These are phyloP conservation scores for Cystofilobasidium capitatum DNA, from an alignment of 768 basidiomycete species.

Conservation along the genomic window DNA sequence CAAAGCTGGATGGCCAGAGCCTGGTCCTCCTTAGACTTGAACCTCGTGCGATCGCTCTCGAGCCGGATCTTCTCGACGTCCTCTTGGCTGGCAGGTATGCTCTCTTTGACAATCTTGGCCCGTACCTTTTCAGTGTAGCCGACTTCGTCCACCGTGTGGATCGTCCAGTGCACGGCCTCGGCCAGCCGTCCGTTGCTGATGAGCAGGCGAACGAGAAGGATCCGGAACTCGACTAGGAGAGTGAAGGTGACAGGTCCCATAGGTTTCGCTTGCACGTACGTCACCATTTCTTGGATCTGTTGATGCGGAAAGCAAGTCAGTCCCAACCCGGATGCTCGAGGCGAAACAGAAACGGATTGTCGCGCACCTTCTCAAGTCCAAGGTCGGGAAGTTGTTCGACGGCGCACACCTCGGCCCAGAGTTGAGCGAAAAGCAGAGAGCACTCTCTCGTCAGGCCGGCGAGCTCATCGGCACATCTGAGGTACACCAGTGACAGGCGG, in stretches of 20 bases:
- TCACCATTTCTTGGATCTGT: not conserved
- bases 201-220: not conserved
- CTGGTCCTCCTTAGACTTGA: not conserved
- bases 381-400: not conserved
- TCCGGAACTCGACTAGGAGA: not conserved
- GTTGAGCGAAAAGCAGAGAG: conserved; percentile 3
- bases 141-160: not conserved
- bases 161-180: not conserved
- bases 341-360: not conserved
- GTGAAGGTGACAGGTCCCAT: no score
- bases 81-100: not conserved
- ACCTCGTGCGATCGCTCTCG: not conserved
- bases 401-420: conserved; percentile 4
- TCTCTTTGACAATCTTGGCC: not conserved
- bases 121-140: not conserved
- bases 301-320: no score
- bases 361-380: conserved; percentile 1
- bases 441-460: not conserved
- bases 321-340: not conserved
- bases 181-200: not conserved
- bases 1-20: not conserved
- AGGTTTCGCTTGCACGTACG: no score
- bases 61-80: not conserved
- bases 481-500: conserved; percentile 4
- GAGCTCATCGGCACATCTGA: not conserved